A percentile compares a stretch with the other conserved stretches of the same genome.
Conservation (phyloP, 2,329 filamentous ascomycete genomes). For the Triangularia verruculosa region DNA sequence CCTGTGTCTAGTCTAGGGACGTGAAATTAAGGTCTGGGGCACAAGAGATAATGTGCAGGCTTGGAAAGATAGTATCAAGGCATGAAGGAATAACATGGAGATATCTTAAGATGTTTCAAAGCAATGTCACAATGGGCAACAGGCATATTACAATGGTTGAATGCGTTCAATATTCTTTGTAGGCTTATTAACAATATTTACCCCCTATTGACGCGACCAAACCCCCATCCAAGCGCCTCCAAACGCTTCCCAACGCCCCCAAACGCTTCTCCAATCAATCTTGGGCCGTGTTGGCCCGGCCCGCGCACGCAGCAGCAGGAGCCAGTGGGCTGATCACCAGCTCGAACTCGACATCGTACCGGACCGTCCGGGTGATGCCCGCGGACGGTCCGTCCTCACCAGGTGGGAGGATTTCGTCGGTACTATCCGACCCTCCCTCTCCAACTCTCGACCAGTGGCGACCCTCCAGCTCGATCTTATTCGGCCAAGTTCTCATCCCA, state of each 20-base stretch:
- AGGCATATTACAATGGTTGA: too few relatives aligned
- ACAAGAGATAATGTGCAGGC: background rate
- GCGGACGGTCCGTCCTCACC: background rate
- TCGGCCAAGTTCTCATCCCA: constrained; percentile 5
- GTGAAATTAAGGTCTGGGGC: too few relatives aligned
- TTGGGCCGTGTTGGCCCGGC: background rate
- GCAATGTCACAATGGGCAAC: too few relatives aligned
- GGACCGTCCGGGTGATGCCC: constrained; percentile 15
- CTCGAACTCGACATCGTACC: constrained; percentile 14
- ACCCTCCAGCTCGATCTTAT: background rate
- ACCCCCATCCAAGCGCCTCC: too few relatives aligned
- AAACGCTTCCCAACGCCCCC: background rate
- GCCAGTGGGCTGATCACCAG: background rate
- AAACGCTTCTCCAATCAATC: background rate
- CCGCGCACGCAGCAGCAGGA: background rate
- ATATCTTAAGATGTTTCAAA: background rate
- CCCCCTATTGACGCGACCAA: background rate
- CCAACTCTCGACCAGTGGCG: constrained; percentile 13
- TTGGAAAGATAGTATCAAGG: background rate
- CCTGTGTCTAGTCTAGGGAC: too few relatives aligned
- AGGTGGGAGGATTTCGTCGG: constrained; percentile 10
- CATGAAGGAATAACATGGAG: background rate
- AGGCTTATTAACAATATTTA: background rate
- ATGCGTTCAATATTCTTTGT: too few relatives aligned
- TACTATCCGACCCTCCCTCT: background rate